Evolutionary conservation across 2,329 filamentous ascomycete genomes (phyloP).

Genomic region (Cytospora piceae): DNA sequence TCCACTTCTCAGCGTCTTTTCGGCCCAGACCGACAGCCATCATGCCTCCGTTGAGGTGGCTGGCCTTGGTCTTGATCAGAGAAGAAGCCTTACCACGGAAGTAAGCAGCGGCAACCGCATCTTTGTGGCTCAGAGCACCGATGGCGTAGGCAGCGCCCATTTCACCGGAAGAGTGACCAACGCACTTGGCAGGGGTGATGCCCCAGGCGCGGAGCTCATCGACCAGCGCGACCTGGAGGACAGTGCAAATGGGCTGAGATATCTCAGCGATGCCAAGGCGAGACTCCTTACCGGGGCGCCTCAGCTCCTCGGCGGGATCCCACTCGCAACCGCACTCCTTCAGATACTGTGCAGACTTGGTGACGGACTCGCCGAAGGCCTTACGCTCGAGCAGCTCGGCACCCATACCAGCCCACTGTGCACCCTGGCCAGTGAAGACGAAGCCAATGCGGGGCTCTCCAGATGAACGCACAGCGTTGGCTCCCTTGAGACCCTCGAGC

Average conservation of each 20-base stretch:
- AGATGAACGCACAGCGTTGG: constrained; percentile 15
- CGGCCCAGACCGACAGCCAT: constrained; percentile 23
- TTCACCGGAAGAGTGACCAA: constrained; percentile 26
- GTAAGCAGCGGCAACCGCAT: constrained; percentile 9
- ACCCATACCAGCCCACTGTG: constrained; percentile 24
- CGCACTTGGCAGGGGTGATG: constrained; percentile 14
- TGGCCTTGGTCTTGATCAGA: not conserved
- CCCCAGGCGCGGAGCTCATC: constrained; percentile 19
- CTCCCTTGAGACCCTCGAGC: constrained; percentile 35
- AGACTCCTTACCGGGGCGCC: constrained; percentile 28
- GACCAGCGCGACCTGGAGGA: constrained; percentile 23
- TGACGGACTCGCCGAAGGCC: constrained; percentile 24
- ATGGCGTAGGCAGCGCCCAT: constrained; percentile 9
- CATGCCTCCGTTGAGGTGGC: constrained; percentile 9
- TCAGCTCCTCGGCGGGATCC: constrained; percentile 33
- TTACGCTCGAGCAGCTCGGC: constrained; percentile 15
- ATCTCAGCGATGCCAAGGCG: constrained; percentile 29
- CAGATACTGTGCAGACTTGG: constrained; percentile 19
- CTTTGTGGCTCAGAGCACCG: not conserved
- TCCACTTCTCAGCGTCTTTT: not conserved
- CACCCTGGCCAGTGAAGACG: constrained; percentile 28
- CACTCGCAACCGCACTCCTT: constrained; percentile 24
- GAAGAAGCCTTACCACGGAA: constrained; percentile 5
- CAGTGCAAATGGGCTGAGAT: constrained; percentile 22
- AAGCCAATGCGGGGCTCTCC: constrained; percentile 15